These are phyloP conservation scores for Leucocoprinus leucothites DNA, from an alignment of 768 basidiomycete genomes.

Conservation along the genomic window DNA sequence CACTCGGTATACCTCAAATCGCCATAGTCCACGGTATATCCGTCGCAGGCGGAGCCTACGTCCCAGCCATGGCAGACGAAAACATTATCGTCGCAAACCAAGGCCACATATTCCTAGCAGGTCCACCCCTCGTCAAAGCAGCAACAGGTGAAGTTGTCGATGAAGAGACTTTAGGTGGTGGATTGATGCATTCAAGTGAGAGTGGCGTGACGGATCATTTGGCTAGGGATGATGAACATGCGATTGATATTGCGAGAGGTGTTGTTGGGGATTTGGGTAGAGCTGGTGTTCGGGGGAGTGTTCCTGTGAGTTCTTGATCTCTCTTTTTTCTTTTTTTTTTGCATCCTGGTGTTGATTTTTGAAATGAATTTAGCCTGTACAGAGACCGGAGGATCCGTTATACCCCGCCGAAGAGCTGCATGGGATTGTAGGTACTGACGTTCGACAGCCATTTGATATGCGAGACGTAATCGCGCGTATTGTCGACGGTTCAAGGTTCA, in stretches of 20 bases:
- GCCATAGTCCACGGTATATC: constrained; percentile 93
- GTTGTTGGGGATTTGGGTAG: constrained; percentile 77
- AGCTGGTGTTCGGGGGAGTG: constrained; percentile 49
- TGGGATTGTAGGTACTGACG: constrained; percentile 89
- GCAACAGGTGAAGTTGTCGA: constrained; percentile 93
- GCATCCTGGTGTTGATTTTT: too few relatives aligned
- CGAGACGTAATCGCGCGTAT: constrained; percentile 89
- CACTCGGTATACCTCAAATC: constrained; percentile 87
- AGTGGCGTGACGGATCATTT: constrained; percentile 91
- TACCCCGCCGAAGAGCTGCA: constrained; percentile 82
- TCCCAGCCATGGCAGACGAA: constrained; percentile 96
- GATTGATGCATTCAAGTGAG: constrained; percentile 87
- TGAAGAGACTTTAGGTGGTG: constrained; percentile 89
- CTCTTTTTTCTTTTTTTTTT: too few relatives aligned
- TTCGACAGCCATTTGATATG: constrained; percentile 89
- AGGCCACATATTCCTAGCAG: constrained; percentile 91
- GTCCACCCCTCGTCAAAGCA: constrained; percentile 92
- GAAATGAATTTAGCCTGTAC: constrained; percentile 44
- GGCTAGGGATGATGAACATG: constrained; percentile 82
- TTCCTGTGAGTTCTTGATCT: constrained; percentile 37
- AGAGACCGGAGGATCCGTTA: constrained; percentile 64
- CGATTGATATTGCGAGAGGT: constrained; percentile 72
- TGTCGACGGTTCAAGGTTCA: constrained; percentile 87
- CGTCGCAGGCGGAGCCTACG: constrained; percentile 91
- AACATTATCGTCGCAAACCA: constrained; percentile 89